These are phyloP conservation scores for Microcera coccophila DNA, from an alignment of 2,329 filamentous ascomycete genomes.

Conservation along the genomic window DNA sequence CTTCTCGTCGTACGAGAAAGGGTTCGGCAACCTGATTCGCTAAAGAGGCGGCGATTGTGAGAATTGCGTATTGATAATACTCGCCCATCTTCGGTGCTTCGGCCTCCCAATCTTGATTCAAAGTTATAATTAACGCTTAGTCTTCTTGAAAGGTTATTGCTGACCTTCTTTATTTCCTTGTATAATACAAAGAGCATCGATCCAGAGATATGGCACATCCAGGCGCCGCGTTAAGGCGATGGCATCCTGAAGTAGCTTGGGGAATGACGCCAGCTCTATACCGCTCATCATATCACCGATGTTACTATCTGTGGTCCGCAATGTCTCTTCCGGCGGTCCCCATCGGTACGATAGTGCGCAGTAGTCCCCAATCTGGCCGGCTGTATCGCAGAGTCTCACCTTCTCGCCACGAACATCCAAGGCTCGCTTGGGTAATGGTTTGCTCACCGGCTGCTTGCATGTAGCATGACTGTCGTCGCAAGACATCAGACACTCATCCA, in stretches of 20 bases:
- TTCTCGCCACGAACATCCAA: neutral
- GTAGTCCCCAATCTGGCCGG: neutral
- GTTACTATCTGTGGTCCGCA: neutral
- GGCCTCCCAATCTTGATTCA: neutral
- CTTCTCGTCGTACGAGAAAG: neutral
- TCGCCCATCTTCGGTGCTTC: neutral
- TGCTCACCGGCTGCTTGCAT: neutral
- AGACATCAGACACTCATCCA: neutral
- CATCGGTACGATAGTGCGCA: slow-evolving; percentile 1
- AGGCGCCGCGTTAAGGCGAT: neutral
- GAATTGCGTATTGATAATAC: neutral
- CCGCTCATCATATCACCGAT: neutral
- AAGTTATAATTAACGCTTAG: neutral
- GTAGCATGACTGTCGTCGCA: neutral
- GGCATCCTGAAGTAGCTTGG: neutral
- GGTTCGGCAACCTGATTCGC: neutral
- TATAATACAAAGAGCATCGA: neutral
- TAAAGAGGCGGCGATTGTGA: neutral
- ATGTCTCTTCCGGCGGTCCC: neutral
- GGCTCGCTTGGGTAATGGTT: neutral
- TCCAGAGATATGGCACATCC: neutral
- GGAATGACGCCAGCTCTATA: neutral
- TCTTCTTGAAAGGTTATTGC: neutral
- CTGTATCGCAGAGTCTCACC: neutral
- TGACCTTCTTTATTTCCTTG: neutral